Conservation (phyloP, 2,329 filamentous ascomycete species). For the Arthroderma uncinatum region DNA sequence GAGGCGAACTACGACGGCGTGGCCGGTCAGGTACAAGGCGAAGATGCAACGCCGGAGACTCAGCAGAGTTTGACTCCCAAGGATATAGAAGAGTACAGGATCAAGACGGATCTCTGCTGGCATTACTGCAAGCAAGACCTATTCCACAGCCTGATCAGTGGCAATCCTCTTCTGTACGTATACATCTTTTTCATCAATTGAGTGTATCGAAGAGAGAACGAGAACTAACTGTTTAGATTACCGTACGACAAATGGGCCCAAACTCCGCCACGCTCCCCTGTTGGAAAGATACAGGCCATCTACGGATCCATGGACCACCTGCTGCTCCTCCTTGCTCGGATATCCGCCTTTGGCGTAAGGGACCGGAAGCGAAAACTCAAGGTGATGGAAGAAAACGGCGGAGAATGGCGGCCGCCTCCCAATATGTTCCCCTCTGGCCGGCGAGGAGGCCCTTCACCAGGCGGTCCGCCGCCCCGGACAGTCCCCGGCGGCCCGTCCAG, state of each 20-base stretch:
- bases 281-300: constrained; percentile 65
- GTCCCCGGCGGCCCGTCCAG: constrained; percentile 8
- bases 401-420: constrained; percentile 44
- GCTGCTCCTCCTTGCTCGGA: constrained; percentile 65
- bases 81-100: constrained; percentile 71
- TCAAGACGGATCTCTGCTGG: constrained; percentile 80
- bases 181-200: not conserved
- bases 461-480: constrained; percentile 6
- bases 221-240: constrained; percentile 46
- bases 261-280: constrained; percentile 70
- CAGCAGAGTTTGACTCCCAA: constrained; percentile 33
- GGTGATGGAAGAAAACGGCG: constrained; percentile 49
- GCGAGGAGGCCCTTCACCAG: constrained; percentile 13
- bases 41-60: constrained; percentile 14
- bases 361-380: constrained; percentile 70
- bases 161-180: constrained; percentile 71
- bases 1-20: constrained; percentile 48
- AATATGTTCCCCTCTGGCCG: constrained; percentile 33
- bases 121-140: constrained; percentile 93
- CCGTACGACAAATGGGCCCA: constrained; percentile 73
- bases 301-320: constrained; percentile 87
- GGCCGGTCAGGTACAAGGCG: constrained; percentile 36
- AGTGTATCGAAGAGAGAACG: not conserved
- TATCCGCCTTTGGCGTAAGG: constrained; percentile 64
- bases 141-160: constrained; percentile 81